phyloP scores from a whole-genome alignment of 441 rosid genomes.

The Eruca vesicaria region DNA sequence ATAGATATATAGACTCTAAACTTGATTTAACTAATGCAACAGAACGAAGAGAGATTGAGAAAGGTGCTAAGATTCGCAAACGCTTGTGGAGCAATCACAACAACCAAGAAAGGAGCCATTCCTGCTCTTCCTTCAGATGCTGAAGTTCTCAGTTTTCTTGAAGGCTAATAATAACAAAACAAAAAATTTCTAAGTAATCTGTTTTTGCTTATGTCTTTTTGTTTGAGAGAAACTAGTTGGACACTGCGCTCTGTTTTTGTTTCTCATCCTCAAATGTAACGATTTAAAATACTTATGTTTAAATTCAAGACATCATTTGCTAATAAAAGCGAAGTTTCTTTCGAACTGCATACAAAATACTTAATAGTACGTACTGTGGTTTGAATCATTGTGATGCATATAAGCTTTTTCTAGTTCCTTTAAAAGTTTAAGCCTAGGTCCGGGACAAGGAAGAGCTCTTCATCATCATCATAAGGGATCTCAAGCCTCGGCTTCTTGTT shows the following conservation, averaged over 20 bases:
- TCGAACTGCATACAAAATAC: background rate
- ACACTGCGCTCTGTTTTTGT: constrained; percentile 17
- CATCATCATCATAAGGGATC: constrained; percentile 45
- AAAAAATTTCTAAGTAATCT: constrained; percentile 23
- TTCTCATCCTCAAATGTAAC: constrained; percentile 19
- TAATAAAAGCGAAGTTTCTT: constrained; percentile 12
- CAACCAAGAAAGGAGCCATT: constrained; percentile 95
- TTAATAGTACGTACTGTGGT: background rate
- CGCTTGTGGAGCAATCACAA: constrained; percentile 97
- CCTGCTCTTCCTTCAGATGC: constrained; percentile 82
- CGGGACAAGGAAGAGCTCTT: constrained; percentile 81
- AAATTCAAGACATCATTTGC: constrained; percentile 14
- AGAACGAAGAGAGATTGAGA: constrained; percentile 76
- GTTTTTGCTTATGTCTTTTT: constrained; percentile 9
- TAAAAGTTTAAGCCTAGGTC: constrained; percentile 76
- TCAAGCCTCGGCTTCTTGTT: constrained; percentile 85
- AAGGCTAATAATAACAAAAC: constrained; percentile 40
- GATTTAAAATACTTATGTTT: constrained; percentile 24
- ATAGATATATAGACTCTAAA: background rate
- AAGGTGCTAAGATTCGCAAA: constrained; percentile 71
- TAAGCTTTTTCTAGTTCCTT: constrained; percentile 36
- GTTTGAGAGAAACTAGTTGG: constrained; percentile 1
- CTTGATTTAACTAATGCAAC: background rate
- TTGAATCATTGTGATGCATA: background rate
- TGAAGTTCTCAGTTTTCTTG: constrained; percentile 51